Base-by-base conservation (phyloP, 345 rosid species). In the Euphorbia tirucalli region DNA sequence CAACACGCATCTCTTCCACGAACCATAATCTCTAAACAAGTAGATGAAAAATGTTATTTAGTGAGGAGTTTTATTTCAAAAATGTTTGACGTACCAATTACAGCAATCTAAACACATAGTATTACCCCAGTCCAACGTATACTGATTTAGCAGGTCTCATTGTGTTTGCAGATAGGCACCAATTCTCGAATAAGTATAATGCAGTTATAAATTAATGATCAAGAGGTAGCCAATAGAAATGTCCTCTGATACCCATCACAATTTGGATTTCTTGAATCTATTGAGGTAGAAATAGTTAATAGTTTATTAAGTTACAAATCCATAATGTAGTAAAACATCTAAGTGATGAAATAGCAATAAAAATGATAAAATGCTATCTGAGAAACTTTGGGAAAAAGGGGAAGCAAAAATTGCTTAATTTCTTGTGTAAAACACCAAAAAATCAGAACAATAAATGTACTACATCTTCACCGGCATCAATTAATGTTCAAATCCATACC, bases 1-100 rank as follows among this genome's bases (percentile, higher is more conserved):
- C 89, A 88, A 68, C 89, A 86, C 28, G 87, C 88, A 81, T 86
- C 92, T 68, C 89, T 84, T 70, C 89, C 88, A 1, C 87, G 89
- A 41, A 88, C 88, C 92, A 86, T 85, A 56, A 57, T 69, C 83
- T 75, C 61, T 41, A 32, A 32, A 85, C 52, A 19, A 30, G 28
- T 56, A 71, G 5, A 41, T 65, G 65, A n/a, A n/a, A n/a, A n/a
- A n/a, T n/a, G n/a, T n/a, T n/a, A 44, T 27, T 48, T 61, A 50
- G 48, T 44, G 31, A 77, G 39, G 32, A 2, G 24, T 19, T n/a
- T n/a, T n/a, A n/a, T n/a, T n/a, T n/a, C n/a, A n/a, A n/a, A n/a
- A n/a, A n/a, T n/a, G n/a, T n/a, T n/a, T n/a, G n/a, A n/a, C n/a
- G n/a, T n/a, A n/a, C n/a, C n/a, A n/a, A n/a, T n/a, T n/a, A n/a